Evolutionary conservation across 2,329 filamentous ascomycete species (phyloP).

Genomic region (Colletotrichum ledebouriae): DNA sequence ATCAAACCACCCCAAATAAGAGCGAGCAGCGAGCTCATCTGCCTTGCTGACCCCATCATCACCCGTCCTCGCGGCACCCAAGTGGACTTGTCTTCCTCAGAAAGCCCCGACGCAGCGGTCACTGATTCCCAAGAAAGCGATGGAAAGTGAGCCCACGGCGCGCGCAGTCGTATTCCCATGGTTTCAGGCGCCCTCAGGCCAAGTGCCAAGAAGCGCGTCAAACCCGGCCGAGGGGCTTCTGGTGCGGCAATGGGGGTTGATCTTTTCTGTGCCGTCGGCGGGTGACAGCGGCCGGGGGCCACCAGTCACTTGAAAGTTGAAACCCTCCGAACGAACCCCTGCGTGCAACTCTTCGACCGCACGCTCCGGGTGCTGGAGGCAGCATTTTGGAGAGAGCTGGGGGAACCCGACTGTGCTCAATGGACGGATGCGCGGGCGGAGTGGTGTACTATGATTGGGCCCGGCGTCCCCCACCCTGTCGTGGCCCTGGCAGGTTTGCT

Average conservation of each 20-base stretch:
- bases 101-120: neutral
- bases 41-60: neutral
- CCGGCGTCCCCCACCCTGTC: neutral
- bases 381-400: neutral
- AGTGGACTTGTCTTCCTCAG: neutral
- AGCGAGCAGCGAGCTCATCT: conserved; percentile 19
- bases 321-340: too few relatives aligned
- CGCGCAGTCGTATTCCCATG: conserved; percentile 15
- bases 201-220: conserved; percentile 39
- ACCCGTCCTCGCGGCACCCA: neutral
- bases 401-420: neutral
- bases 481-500: neutral
- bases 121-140: neutral
- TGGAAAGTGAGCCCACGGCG: neutral
- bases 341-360: conserved; percentile 2
- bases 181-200: conserved; percentile 36
- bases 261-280: neutral
- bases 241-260: conserved; percentile 22
- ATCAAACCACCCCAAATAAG: neutral
- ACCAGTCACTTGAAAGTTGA: conserved; percentile 28
- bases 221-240: conserved; percentile 33
- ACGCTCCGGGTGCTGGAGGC: neutral
- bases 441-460: conserved; percentile 15
- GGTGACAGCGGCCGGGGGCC: conserved; percentile 31
- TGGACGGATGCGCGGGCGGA: neutral